Percentiles rank a stretch among this genome's conserved stretches.
Conservation (phyloP, 768 basidiomycete genomes). For the Neoboletus brunneissimus region DNA sequence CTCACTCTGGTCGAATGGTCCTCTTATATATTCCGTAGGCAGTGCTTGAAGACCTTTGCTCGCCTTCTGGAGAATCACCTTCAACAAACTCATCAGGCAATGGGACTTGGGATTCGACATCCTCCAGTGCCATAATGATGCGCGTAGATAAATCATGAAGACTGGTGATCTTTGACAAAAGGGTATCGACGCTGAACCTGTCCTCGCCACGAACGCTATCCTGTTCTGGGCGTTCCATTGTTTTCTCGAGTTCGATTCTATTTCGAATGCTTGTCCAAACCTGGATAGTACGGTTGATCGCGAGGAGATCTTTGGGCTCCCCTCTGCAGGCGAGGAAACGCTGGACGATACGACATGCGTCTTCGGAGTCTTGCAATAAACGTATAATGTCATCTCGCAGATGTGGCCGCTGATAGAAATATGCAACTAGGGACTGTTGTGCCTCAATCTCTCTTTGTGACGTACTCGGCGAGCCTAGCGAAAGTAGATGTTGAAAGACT, state of each 20-base stretch:
- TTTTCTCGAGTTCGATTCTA: slow-evolving; percentile 55
- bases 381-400: slow-evolving; percentile 62
- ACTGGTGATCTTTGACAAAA: slow-evolving; percentile 51
- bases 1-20: slow-evolving; percentile 67
- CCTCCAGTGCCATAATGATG: slow-evolving; percentile 51
- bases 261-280: slow-evolving; percentile 54
- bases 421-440: slow-evolving; percentile 74
- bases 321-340: slow-evolving; percentile 70
- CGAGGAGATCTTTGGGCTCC: slow-evolving; percentile 59
- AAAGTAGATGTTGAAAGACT: slow-evolving; percentile 14
- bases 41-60: slow-evolving; percentile 20
- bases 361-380: slow-evolving; percentile 57
- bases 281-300: slow-evolving; percentile 60
- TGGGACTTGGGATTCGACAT: slow-evolving; percentile 23
- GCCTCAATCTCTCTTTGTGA: slow-evolving; percentile 67
- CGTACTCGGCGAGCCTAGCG: slow-evolving; percentile 79
- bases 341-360: slow-evolving; percentile 74
- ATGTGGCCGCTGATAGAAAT: slow-evolving; percentile 59
- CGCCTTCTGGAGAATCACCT: slow-evolving; percentile 15
- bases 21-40: slow-evolving; percentile 41
- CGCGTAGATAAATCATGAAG: slow-evolving; percentile 51
- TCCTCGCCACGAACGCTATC: slow-evolving; percentile 30
- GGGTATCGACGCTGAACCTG: slow-evolving; percentile 55
- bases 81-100: slow-evolving; percentile 23
- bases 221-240: slow-evolving; percentile 42